Evolutionary conservation across 2,329 filamentous ascomycete genomes (phyloP).

Genomic region (Sporothrix luriei): DNA sequence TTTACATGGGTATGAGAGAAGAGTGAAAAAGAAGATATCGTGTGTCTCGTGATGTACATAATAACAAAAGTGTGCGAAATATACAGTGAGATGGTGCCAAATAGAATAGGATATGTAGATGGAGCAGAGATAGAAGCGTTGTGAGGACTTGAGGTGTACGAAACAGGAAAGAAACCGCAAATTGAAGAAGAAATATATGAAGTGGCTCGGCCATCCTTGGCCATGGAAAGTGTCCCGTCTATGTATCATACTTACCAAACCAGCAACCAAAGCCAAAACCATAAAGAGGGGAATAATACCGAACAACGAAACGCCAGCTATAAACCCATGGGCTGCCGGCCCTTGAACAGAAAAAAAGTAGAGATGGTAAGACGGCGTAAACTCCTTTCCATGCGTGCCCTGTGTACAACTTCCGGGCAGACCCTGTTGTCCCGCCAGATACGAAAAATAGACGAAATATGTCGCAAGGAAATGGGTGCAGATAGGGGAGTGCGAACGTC

Average conservation of each 20-base stretch:
- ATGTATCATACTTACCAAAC: background rate
- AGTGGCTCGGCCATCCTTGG: no score
- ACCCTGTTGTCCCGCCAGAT: background rate
- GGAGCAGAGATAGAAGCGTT: slow-evolving; percentile 9
- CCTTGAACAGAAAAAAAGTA: background rate
- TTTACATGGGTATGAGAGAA: background rate
- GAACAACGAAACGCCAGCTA: background rate
- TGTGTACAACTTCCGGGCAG: background rate
- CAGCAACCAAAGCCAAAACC: background rate
- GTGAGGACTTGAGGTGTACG: background rate
- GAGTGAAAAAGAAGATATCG: background rate
- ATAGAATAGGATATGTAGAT: background rate
- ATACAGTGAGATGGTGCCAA: background rate
- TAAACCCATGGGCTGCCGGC: background rate
- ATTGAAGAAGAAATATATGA: background rate
- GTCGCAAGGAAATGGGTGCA: background rate
- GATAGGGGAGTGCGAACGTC: background rate
- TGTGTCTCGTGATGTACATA: background rate
- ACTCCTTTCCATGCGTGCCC: slow-evolving; percentile 18
- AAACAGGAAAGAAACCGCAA: background rate
- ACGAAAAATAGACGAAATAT: background rate
- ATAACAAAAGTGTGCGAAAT: background rate
- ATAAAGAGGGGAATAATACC: slow-evolving; percentile 13
- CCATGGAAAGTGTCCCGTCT: background rate
- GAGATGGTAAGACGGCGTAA: slow-evolving; percentile 2